Evolutionary conservation across 345 rosid species (phyloP).

Genomic region (Citrus hindsii): DNA sequence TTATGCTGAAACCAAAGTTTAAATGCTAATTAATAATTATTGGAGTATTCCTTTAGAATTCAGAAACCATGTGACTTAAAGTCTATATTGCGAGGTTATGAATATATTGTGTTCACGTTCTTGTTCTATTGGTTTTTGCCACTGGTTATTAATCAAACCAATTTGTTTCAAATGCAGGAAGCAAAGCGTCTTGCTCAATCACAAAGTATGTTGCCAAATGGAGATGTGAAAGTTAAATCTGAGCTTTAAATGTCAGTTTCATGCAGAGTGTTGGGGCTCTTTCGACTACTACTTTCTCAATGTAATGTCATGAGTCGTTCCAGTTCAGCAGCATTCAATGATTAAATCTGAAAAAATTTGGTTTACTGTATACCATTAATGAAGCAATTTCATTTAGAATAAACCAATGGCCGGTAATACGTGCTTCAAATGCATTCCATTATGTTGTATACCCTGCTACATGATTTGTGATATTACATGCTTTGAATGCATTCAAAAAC

Average conservation of each 20-base stretch:
- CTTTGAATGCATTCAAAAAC: neutral
- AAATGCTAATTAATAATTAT: neutral
- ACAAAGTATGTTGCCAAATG: conserved; percentile 75
- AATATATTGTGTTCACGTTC: neutral
- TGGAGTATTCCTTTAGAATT: neutral
- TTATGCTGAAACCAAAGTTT: neutral
- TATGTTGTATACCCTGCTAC: neutral
- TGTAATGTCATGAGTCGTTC: neutral
- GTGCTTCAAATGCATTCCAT: neutral
- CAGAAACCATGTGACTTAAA: neutral
- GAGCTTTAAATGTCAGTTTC: conserved; percentile 38
- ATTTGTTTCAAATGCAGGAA: conserved; percentile 49
- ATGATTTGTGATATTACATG: neutral
- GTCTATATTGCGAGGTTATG: neutral
- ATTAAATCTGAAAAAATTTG: conserved; percentile 3
- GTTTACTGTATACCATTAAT: neutral
- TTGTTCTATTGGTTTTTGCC: neutral
- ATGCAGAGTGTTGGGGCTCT: neutral
- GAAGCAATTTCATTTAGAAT: neutral
- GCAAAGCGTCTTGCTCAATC: conserved; percentile 68
- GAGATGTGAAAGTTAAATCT: conserved; percentile 71
- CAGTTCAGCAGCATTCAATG: neutral
- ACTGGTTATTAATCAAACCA: neutral
- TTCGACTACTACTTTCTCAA: neutral
- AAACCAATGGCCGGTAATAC: neutral